Evolutionary conservation across 2,329 filamentous ascomycete species (phyloP), one percentile per base, ranked within the genome.

Genomic region (Basipetospora chlamydospora): DNA sequence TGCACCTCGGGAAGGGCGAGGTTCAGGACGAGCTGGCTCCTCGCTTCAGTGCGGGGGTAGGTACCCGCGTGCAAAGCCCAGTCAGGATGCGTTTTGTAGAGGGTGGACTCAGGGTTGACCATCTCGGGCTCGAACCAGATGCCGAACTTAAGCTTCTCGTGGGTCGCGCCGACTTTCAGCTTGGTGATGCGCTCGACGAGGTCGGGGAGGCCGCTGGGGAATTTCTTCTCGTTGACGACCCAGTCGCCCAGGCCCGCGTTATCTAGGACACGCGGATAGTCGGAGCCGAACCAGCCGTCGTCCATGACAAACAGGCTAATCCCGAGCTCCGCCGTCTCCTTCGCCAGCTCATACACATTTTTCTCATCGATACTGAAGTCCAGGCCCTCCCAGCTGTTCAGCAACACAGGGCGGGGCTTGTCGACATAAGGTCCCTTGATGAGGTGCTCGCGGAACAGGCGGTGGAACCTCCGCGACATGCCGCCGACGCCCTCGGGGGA

Each of bases 81-180:
- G 38, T 79, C 73, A 0, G 75, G 74, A 43, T 80, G 74, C 30
- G 70, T 55, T 1, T 62, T 50, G 47, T 79, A 80, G 2, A 80
- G 57, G 2, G 59, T 64, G 0, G 74, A 78, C 37, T 73, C 68
- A 2, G 69, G 67, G 39, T 73, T 77, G 34, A 78, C 66, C 76
- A 80, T 80, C 45, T 80, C 75, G 0, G 73, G 74, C 47, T 80
- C 76, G 2, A 80, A 61, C 75, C 75, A 80, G 3, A 80, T 60
- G 12, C 75, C 75, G 43, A 80, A 80, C 10, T 64, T 59, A 32
- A 80, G 50, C 2, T 65, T 59, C 0, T 58, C 54, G 0, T 61
- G 59, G 0, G 65, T 59, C 21, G 67, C 64, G 3, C 59, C 51
- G 0, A 64, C 61, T 3, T 60, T 56, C 5, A 74, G 58, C 6